These are phyloP conservation scores for Hymenoscyphus albidus DNA, from an alignment of 2,329 filamentous ascomycete species.

Conservation along the genomic window DNA sequence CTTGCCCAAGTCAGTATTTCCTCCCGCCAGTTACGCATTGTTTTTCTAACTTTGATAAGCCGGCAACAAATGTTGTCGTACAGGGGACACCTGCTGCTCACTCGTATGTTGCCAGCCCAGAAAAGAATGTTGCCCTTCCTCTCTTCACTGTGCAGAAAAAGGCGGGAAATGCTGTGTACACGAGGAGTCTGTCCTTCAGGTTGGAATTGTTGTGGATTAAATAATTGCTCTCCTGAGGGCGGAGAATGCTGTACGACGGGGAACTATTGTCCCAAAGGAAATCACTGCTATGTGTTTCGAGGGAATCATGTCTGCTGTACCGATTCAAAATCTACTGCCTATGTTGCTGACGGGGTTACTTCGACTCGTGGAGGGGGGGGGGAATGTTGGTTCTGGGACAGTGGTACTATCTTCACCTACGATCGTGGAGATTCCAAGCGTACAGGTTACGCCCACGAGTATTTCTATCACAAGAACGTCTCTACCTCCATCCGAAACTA, in stretches of 20 bases:
- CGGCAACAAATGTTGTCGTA: conserved; percentile 13
- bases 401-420: neutral
- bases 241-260: conserved; percentile 16
- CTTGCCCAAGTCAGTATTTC: conserved; percentile 12
- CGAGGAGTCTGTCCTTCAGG: conserved; percentile 14
- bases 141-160: conserved; percentile 11
- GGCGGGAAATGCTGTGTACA: conserved; percentile 16
- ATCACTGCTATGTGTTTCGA: conserved; percentile 13
- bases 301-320: conserved; percentile 16
- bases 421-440: neutral
- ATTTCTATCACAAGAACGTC: neutral
- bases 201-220: conserved; percentile 13
- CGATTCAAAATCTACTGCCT: conserved; percentile 13
- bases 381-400: neutral
- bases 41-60: conserved; percentile 6
- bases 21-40: neutral
- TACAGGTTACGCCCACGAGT: neutral
- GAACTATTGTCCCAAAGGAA: conserved; percentile 15
- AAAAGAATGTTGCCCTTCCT: conserved; percentile 14
- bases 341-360: conserved; percentile 12
- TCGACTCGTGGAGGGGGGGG: conserved; percentile 1
- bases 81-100: conserved; percentile 15
- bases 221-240: conserved; percentile 12
- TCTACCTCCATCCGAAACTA: neutral
- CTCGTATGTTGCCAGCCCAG: conserved; percentile 13